Conservation (phyloP, 83 land plant species). For the Picea abies region DNA sequence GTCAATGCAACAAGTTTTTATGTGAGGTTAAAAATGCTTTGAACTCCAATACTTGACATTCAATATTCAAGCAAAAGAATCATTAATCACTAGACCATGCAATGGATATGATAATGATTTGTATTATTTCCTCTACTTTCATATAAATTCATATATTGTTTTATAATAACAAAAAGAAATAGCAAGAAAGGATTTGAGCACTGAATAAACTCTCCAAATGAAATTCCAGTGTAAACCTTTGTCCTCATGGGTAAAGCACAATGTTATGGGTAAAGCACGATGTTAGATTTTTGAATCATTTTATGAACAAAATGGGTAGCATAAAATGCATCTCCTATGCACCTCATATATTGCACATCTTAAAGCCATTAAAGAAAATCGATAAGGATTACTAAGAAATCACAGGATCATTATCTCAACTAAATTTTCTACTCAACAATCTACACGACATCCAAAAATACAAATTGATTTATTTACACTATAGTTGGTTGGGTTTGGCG, state of each 20-base stretch:
- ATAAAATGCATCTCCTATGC: neutral
- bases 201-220: conserved; percentile 4
- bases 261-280: neutral
- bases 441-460: conserved; percentile 13
- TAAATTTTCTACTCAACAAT: neutral
- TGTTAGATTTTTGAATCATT: neutral
- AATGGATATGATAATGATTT: neutral
- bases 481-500: conserved; percentile 1
- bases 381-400: neutral
- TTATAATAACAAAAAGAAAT: neutral
- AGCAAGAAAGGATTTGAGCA: neutral
- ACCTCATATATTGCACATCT: neutral
- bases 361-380: neutral
- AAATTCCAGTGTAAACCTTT: conserved; percentile 5
- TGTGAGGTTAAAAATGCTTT: neutral
- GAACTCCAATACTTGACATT: neutral
- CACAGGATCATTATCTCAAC: neutral
- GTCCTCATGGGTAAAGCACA: neutral
- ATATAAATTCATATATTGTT: neutral
- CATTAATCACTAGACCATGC: conserved; percentile 1
- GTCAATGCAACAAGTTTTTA: too few species aligned
- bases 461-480: conserved; percentile 13
- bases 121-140: neutral
- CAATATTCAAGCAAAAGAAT: neutral
- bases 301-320: conserved; percentile 6